Conservation (phyloP, 2,329 filamentous ascomycete genomes). For the Cladophialophora psammophila region DNA sequence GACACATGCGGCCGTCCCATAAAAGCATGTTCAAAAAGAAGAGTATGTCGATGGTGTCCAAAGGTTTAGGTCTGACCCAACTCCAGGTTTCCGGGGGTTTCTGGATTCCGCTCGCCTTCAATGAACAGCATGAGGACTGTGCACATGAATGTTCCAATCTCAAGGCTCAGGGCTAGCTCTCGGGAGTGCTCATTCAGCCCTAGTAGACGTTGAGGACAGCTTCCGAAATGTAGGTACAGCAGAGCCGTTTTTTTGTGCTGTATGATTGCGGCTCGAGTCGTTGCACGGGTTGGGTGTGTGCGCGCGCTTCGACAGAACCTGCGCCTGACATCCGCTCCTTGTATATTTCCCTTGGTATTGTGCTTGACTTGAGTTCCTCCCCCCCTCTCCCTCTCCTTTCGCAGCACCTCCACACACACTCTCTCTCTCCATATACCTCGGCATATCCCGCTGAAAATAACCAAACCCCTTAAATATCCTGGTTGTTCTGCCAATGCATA, state of each 20-base stretch:
- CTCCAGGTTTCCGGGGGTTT: background rate
- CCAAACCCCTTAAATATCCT: background rate
- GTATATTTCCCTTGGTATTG: background rate
- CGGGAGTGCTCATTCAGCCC: background rate
- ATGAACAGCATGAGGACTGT: background rate
- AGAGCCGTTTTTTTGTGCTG: background rate
- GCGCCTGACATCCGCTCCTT: background rate
- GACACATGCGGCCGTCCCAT: background rate
- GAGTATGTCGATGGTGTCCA: background rate
- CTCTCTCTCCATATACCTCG: background rate
- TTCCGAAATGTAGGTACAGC: background rate
- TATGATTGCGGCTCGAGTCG: background rate
- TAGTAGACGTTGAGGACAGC: background rate
- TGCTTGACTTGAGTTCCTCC: background rate
- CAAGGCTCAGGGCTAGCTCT: background rate
- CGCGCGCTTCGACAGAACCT: background rate
- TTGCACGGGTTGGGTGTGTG: background rate
- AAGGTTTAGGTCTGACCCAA: background rate
- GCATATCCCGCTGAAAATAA: background rate
- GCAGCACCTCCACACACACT: background rate
- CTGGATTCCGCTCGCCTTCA: background rate
- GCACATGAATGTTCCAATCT: background rate
- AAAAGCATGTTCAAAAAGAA: background rate
- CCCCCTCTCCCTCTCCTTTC: background rate
- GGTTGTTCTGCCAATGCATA: slow-evolving; percentile 1